These are phyloP conservation scores for Ceratobasidium sp. DNA, from an alignment of 1,284 basidiomycete genomes.

Conservation along the genomic window DNA sequence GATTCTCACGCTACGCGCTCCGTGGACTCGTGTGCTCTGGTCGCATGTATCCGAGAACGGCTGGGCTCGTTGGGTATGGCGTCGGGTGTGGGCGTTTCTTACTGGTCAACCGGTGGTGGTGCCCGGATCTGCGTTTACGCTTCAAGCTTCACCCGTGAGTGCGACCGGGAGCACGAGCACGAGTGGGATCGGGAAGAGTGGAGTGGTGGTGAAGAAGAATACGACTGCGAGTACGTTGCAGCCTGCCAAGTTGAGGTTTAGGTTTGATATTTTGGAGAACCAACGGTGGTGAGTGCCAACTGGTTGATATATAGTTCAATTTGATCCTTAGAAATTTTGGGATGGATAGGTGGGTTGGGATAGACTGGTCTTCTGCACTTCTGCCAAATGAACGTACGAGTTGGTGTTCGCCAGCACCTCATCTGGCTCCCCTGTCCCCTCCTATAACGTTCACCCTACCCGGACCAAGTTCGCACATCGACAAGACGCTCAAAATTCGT, in stretches of 20 bases:
- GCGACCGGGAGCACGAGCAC: background rate
- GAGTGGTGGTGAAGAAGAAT: constrained; percentile 51
- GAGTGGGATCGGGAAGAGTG: constrained; percentile 11
- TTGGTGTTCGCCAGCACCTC: constrained; percentile 73
- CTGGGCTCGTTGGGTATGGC: constrained; percentile 71
- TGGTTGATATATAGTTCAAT: too few relatives aligned
- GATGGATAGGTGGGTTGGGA: constrained; percentile 71
- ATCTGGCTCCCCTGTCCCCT: constrained; percentile 65
- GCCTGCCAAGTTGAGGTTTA: constrained; percentile 70
- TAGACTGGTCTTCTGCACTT: constrained; percentile 93
- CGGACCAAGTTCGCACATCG: constrained; percentile 61
- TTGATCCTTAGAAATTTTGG: too few relatives aligned
- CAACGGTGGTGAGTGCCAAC: constrained; percentile 80
- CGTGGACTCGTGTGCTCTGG: constrained; percentile 70
- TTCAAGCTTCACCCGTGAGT: constrained; percentile 28
- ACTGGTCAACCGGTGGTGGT: constrained; percentile 65
- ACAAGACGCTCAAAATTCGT: constrained; percentile 59
- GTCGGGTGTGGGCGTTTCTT: constrained; percentile 64
- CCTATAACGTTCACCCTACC: constrained; percentile 60
- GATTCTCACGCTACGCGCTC: constrained; percentile 72
- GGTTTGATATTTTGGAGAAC: constrained; percentile 92
- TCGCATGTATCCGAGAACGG: constrained; percentile 73
- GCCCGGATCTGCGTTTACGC: constrained; percentile 52
- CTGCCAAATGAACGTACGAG: constrained; percentile 91
- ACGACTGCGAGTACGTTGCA: background rate